phyloP scores from a whole-genome alignment of 805 yeast species.

The Yamadazyma nakazawae region DNA sequence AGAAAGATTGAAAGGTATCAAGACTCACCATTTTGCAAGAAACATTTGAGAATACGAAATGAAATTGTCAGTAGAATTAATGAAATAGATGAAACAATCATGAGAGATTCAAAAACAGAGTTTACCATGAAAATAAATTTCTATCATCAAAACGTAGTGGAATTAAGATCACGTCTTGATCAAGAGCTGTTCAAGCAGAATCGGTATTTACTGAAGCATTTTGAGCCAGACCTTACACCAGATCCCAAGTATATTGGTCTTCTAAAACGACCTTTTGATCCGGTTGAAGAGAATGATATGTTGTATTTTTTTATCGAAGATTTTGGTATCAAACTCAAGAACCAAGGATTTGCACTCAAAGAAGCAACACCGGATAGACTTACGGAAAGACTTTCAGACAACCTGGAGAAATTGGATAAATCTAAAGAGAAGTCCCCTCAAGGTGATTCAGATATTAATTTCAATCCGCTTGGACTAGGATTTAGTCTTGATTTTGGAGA shows the following conservation, averaged over 20 bases:
- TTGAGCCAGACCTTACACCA: conserved; percentile 10
- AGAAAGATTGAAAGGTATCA: conserved; percentile 21
- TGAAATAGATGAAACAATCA: conserved; percentile 27
- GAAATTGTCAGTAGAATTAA: conserved; percentile 28
- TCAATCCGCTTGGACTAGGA: conserved; percentile 9
- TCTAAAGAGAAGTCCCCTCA: background rate
- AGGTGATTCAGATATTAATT: background rate
- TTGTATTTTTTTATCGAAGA: conserved; percentile 7
- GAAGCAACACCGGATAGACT: background rate
- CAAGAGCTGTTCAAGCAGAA: conserved; percentile 20
- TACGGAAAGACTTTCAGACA: background rate
- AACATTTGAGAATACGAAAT: conserved; percentile 23
- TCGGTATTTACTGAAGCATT: conserved; percentile 10
- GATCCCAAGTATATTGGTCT: conserved; percentile 6
- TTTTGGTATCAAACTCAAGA: conserved; percentile 9
- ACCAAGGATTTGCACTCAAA: background rate
- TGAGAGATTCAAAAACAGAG: conserved; percentile 21
- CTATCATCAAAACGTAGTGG: conserved; percentile 18
- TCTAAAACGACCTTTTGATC: conserved; percentile 10
- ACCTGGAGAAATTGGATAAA: background rate
- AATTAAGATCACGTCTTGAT: conserved; percentile 24
- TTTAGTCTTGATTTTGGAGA: conserved; percentile 10
- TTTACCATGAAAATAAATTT: conserved; percentile 23
- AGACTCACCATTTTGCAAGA: conserved; percentile 12
- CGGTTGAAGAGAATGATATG: conserved; percentile 10